These are phyloP conservation scores for Schrenkiella parvula DNA, from an alignment of 345 rosid species.

Conservation along the genomic window DNA sequence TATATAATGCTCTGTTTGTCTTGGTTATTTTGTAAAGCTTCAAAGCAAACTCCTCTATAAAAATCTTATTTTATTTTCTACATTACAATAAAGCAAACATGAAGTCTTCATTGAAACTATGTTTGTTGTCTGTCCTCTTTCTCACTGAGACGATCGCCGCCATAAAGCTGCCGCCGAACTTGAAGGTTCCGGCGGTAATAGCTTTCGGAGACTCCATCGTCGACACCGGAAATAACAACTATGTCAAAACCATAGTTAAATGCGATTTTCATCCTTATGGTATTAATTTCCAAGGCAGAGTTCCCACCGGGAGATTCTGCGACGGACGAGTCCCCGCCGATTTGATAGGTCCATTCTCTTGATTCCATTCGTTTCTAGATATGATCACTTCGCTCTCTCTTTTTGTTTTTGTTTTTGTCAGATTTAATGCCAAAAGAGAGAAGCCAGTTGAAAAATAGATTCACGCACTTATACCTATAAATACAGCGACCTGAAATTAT, in stretches of 20 bases:
- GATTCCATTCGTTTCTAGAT: background rate
- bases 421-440: background rate
- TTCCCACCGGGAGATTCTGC: conserved; percentile 54
- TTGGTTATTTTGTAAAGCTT: conserved; percentile 1
- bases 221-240: conserved; percentile 60
- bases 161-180: conserved; percentile 30
- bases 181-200: conserved; percentile 34
- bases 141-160: background rate
- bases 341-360: conserved; percentile 36
- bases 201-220: conserved; percentile 56
- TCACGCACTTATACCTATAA: background rate
- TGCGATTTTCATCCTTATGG: conserved; percentile 55
- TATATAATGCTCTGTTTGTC: background rate
- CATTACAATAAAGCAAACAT: conserved; percentile 9
- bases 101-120: conserved; percentile 26
- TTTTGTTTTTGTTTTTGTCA: too few relatives aligned
- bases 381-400: background rate
- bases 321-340: conserved; percentile 54
- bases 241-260: conserved; percentile 34
- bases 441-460: background rate
- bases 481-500: background rate
- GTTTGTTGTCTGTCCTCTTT: conserved; percentile 17
- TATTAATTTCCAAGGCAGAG: conserved; percentile 42
- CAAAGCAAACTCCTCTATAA: background rate
- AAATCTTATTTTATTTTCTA: background rate